Conservation (phyloP, 495 filamentous ascomycete species). For the Aspergillus wentii region DNA sequence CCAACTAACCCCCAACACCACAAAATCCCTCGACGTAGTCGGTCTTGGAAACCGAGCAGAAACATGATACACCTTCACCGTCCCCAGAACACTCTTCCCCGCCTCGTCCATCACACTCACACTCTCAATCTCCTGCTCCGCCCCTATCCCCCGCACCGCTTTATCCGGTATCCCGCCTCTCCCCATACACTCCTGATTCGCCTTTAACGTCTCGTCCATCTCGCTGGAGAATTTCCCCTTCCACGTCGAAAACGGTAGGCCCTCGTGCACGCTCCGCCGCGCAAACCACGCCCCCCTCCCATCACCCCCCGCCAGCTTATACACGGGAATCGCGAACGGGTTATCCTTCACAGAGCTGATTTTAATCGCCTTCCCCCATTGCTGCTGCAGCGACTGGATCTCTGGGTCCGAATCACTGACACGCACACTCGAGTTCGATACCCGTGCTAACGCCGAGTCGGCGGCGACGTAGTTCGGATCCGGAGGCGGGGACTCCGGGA, state of each 20-base stretch:
- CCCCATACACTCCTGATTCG: slow-evolving; percentile 51
- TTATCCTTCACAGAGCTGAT: slow-evolving; percentile 61
- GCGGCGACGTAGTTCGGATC: not conserved
- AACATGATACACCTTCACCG: slow-evolving; percentile 65
- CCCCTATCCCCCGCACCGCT: slow-evolving; percentile 78
- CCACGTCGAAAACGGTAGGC: slow-evolving; percentile 68
- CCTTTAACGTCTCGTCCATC: slow-evolving; percentile 51
- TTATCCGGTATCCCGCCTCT: slow-evolving; percentile 34
- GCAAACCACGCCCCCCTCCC: slow-evolving; percentile 89
- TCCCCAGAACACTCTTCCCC: slow-evolving; percentile 18
- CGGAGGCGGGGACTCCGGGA: slow-evolving; percentile 54
- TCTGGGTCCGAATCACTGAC: slow-evolving; percentile 43
- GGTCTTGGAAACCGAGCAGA: slow-evolving; percentile 89
- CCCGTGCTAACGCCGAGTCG: slow-evolving; percentile 30
- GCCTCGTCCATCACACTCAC: slow-evolving; percentile 48
- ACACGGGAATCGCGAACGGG: slow-evolving; percentile 69
- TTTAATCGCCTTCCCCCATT: slow-evolving; percentile 85
- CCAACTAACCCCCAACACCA: slow-evolving; percentile 64
- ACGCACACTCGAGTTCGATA: slow-evolving; percentile 49
- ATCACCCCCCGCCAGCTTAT: slow-evolving; percentile 74
- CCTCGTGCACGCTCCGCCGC: slow-evolving; percentile 74
- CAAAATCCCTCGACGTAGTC: slow-evolving; percentile 82
- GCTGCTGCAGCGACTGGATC: slow-evolving; percentile 55
- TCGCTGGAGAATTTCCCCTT: slow-evolving; percentile 39
- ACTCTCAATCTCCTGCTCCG: slow-evolving; percentile 52